A percentile compares a stretch with the other conserved stretches of the same genome.
These are phyloP conservation scores for Clarireedia monteithiana DNA, from an alignment of 2,329 filamentous ascomycete genomes.

Conservation along the genomic window DNA sequence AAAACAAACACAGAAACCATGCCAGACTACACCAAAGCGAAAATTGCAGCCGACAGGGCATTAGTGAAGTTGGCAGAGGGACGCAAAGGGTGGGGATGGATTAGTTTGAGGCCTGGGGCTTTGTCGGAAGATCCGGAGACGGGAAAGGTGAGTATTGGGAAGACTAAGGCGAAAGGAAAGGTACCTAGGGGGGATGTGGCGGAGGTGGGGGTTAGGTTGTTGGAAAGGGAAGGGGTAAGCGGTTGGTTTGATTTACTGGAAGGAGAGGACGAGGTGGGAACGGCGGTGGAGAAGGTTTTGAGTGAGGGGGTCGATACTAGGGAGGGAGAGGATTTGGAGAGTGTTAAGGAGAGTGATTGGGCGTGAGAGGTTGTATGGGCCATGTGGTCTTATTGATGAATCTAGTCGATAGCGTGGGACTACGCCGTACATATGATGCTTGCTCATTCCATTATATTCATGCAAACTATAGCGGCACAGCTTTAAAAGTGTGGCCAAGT, in stretches of 20 bases:
- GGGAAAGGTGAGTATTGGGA: constrained; percentile 35
- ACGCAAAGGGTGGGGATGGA: constrained; percentile 31
- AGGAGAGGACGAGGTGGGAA: constrained; percentile 41
- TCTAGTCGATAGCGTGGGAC: too few species aligned
- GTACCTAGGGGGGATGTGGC: constrained; percentile 54
- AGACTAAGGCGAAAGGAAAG: constrained; percentile 29
- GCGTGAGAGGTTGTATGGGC: background rate
- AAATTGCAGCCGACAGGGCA: constrained; percentile 51
- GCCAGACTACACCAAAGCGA: constrained; percentile 51
- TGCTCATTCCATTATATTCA: too few species aligned
- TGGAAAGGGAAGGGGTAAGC: constrained; percentile 38
- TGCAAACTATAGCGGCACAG: too few species aligned
- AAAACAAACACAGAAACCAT: constrained; percentile 37
- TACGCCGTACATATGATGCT: too few species aligned
- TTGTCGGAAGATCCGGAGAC: constrained; percentile 42
- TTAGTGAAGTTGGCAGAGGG: constrained; percentile 42
- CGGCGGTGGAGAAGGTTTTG: constrained; percentile 42
- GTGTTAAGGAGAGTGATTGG: constrained; percentile 17
- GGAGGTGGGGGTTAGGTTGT: constrained; percentile 44
- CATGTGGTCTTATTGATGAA: too few species aligned
- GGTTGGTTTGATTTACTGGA: constrained; percentile 49
- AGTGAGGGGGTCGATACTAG: constrained; percentile 42
- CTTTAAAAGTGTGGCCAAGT: background rate
- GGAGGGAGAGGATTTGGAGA: constrained; percentile 40
- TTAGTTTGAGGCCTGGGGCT: constrained; percentile 45